Base-by-base conservation (phyloP, 208 protist species). In the Trypanosoma avium region DNA sequence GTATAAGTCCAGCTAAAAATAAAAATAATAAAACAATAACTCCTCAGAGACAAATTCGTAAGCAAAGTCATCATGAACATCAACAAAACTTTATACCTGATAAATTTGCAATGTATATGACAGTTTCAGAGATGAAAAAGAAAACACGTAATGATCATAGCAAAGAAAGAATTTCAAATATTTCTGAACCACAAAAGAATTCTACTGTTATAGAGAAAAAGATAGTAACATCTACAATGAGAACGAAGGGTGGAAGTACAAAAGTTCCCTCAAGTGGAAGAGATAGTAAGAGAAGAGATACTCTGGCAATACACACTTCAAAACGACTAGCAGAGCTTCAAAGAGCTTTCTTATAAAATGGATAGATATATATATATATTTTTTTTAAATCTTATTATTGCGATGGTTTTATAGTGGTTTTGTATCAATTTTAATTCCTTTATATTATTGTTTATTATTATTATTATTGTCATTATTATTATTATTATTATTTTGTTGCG, bases 51-150 rank as follows among this genome's bases (percentile, higher is more conserved):
- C n/a, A n/a, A n/a, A n/a, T n/a, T n/a, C n/a, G n/a, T n/a, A n/a
- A n/a, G n/a, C n/a, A n/a, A n/a, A n/a, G n/a, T n/a, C n/a, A n/a
- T n/a, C n/a, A n/a, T n/a, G n/a, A n/a, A n/a, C n/a, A n/a, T n/a
- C n/a, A n/a, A n/a, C n/a, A n/a, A n/a, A n/a, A n/a, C n/a, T n/a
- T n/a, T n/a, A 42, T 75, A 32, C 74, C 74, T 9, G 45, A 47
- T n/a, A 55, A 64, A 32, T 75, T 75, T 46, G 47, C 62, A 54
- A 80, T 80, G 74, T 80, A 80, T 54, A 35, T 47, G 30, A 53
- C 73, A 24, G 50, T 48, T 52, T 24, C 54, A 38, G 64, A 10
- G 38, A 4, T 29, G 35, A 45, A 33, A 0, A 58, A 30, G 7
- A 40, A 42, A 15, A 22, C 33, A 38, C 35, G 30, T 43, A 10